Evolutionary conservation across 2,329 filamentous ascomycete species (phyloP).

Genomic region (Colletotrichum limetticola): DNA sequence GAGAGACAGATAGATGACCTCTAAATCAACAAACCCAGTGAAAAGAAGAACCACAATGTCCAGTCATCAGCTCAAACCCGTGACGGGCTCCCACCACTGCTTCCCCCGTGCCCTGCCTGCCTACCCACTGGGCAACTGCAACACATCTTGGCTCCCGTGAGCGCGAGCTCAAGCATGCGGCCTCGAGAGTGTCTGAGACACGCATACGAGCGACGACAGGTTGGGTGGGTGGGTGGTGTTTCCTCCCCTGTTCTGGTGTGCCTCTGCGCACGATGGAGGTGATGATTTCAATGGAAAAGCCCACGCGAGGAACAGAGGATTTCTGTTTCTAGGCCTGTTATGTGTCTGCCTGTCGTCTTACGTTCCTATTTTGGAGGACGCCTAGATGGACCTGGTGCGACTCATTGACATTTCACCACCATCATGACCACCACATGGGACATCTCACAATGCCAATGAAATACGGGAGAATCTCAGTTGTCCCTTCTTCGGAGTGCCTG

Average conservation of each 20-base stretch:
- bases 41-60: not conserved
- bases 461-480: not conserved
- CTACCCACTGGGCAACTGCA: too few relatives aligned
- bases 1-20: not conserved
- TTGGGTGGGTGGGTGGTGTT: not conserved
- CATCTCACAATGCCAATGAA: not conserved
- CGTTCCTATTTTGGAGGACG: not conserved
- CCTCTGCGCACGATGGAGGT: too few relatives aligned
- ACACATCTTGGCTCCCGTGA: conserved; percentile 18
- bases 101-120: not conserved
- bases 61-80: not conserved
- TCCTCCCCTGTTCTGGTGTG: not conserved
- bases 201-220: not conserved
- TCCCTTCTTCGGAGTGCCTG: not conserved
- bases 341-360: conserved; percentile 4
- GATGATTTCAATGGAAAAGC: not conserved
- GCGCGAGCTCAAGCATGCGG: conserved; percentile 26
- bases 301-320: not conserved
- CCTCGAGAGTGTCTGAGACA: conserved; percentile 31
- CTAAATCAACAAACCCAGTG: not conserved
- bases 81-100: not conserved
- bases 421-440: not conserved
- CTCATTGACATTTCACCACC: not conserved
- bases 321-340: not conserved
- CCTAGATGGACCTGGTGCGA: not conserved